phyloP scores from a whole-genome alignment of 1,284 basidiomycete species.

The Inonotus obliquus region DNA sequence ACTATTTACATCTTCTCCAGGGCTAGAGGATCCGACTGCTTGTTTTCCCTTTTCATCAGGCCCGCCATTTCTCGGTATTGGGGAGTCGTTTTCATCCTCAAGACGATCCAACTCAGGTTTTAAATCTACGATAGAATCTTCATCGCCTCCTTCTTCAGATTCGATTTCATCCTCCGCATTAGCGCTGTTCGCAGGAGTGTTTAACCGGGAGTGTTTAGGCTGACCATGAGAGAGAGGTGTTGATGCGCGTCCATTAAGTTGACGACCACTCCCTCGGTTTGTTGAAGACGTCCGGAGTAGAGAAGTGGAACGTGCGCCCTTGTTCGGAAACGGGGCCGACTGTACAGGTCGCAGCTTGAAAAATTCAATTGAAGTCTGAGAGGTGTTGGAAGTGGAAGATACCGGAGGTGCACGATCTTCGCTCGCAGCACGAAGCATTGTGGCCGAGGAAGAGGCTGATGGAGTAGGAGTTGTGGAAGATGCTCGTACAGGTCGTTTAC shows the following conservation, averaged over 20 bases:
- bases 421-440: not conserved
- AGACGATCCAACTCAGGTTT: not conserved
- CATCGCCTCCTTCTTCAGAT: constrained; percentile 4
- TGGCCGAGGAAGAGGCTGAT: not conserved
- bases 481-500: not conserved
- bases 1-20: not conserved
- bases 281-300: not conserved
- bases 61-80: not conserved
- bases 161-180: constrained; percentile 5
- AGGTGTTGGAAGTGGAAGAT: not conserved
- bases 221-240: not conserved
- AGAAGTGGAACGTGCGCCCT: not conserved
- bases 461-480: not conserved
- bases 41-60: not conserved
- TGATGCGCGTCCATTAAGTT: not conserved
- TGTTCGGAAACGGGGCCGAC: not conserved
- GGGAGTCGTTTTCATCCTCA: not conserved
- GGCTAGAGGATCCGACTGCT: not conserved
- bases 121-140: not conserved
- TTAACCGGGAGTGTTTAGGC: not conserved
- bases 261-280: not conserved
- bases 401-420: not conserved
- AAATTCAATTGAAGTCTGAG: not conserved
- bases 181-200: not conserved
- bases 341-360: constrained; percentile 3